phyloP scores from a whole-genome alignment of 495 filamentous ascomycete genomes.

The Rhypophila decipiens region DNA sequence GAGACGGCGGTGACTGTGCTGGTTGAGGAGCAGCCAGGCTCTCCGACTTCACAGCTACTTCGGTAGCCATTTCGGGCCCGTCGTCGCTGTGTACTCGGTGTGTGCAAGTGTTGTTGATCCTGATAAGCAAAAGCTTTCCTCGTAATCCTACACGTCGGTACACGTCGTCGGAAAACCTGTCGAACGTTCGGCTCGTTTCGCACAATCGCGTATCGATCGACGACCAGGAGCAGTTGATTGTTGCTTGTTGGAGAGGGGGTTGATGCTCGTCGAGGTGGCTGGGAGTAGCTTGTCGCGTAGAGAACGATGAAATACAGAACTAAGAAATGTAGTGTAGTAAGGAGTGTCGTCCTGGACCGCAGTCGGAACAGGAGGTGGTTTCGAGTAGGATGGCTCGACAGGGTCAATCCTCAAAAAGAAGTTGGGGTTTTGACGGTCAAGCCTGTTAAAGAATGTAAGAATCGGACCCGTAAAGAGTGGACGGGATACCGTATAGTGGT shows the following conservation, averaged over 20 bases:
- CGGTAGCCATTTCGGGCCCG: constrained; percentile 26
- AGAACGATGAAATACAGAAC: constrained; percentile 18
- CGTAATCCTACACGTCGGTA: not conserved
- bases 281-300: too few relatives aligned
- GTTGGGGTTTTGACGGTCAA: constrained; percentile 10
- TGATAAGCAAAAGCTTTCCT: not conserved
- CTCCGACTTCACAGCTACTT: constrained; percentile 22
- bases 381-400: constrained; percentile 3
- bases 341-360: constrained; percentile 28
- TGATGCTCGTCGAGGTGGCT: too few relatives aligned
- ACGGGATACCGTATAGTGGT: constrained; percentile 22
- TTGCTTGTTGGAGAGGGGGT: not conserved
- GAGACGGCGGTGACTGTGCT: constrained; percentile 17
- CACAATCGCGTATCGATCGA: not conserved
- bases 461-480: constrained; percentile 33
- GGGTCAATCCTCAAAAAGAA: constrained; percentile 3
- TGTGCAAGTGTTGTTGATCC: not conserved
- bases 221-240: not conserved
- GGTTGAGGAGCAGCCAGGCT: constrained; percentile 12
- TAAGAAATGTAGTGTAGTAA: constrained; percentile 16
- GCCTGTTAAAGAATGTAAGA: constrained; percentile 26
- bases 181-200: too few relatives aligned
- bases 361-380: constrained; percentile 20
- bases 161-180: too few relatives aligned
- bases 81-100: not conserved